Conservation (phyloP, 23 red algal genomes). For the Pyropia yezoensis region DNA sequence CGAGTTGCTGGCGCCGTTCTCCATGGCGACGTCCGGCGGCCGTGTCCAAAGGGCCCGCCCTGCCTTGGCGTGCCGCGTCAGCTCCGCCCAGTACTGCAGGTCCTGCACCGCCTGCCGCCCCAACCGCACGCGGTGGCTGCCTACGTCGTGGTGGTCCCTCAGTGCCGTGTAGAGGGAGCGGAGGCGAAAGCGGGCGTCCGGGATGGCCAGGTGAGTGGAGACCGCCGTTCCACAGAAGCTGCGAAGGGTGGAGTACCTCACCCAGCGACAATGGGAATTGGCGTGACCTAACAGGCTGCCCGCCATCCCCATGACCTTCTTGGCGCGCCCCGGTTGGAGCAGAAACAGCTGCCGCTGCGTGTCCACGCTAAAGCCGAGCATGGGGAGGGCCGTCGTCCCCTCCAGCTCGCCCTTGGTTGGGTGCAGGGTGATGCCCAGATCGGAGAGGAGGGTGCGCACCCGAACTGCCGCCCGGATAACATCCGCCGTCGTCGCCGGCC, state of each 20-base stretch:
- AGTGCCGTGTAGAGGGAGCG: conserved; percentile 16
- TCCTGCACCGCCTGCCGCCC: too few relatives aligned
- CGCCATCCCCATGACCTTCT: conserved; percentile 13
- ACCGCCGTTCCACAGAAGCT: conserved; percentile 14
- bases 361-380: conserved; percentile 22
- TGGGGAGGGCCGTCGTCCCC: background rate
- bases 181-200: conserved; percentile 9
- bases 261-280: background rate
- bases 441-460: background rate
- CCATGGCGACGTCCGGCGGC: too few relatives aligned
- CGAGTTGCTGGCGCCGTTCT: too few relatives aligned
- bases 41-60: too few relatives aligned
- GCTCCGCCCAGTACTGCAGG: too few relatives aligned
- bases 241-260: background rate
- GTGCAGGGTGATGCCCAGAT: conserved; percentile 1
- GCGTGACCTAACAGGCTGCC: conserved; percentile 5
- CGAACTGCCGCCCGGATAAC: background rate
- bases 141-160: too few relatives aligned
- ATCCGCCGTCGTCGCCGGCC: background rate
- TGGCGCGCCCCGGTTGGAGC: background rate
- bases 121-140: too few relatives aligned
- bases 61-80: too few relatives aligned
- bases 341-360: conserved; percentile 8
- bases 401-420: conserved; percentile 5
- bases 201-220: conserved; percentile 16